Evolutionary conservation across 345 rosid species (phyloP), one percentile per base, ranked within the genome.

Genomic region (Gossypioides kirkii): DNA sequence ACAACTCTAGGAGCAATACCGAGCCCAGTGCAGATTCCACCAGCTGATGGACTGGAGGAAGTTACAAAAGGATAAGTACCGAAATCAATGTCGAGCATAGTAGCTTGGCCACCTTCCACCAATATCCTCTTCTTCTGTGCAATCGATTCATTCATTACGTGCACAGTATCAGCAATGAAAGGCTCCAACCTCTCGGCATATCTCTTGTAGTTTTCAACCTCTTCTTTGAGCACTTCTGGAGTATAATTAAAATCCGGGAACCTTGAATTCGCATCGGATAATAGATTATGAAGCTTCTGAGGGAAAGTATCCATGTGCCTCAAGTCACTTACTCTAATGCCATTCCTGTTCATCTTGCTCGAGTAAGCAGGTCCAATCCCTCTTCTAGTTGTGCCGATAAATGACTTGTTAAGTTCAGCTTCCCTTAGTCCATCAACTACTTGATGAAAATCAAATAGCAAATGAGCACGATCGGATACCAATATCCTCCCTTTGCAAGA

Each of bases 81-180:
- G 77, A 92, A 92, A 75, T 95, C 99, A 73, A 92, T 84, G 63
- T 95, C 99, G 72, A 95, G 79, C 99, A 95, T 95, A 17, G 99
- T 91, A 26, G 99, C 99, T 75, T 95, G 99, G 76, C 99, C 98
- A 78, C 99, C 99, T 86, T 95, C 99, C 8, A 95, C 94, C 88
- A 92, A 80, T 81, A 95, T 83, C 78, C 82, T 95, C 75, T 90
- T 91, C 80, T 89, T 89, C 82, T 88, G 87, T 8, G 77, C 74
- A 69, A 95, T 90, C 2, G 91, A 86, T 36, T 95, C 96, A 66
- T 92, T 89, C 82, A 95, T 82, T 67, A 94, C 80, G 84, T 89
- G 88, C 73, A 94, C 94, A 3, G 98, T 95, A 80, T 92, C 99
- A 5, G 89, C 84, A 38, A 95, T 86, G 79, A 77, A 95, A 0